phyloP scores from a whole-genome alignment of 768 basidiomycete genomes.

The Polyporus arcularius region DNA sequence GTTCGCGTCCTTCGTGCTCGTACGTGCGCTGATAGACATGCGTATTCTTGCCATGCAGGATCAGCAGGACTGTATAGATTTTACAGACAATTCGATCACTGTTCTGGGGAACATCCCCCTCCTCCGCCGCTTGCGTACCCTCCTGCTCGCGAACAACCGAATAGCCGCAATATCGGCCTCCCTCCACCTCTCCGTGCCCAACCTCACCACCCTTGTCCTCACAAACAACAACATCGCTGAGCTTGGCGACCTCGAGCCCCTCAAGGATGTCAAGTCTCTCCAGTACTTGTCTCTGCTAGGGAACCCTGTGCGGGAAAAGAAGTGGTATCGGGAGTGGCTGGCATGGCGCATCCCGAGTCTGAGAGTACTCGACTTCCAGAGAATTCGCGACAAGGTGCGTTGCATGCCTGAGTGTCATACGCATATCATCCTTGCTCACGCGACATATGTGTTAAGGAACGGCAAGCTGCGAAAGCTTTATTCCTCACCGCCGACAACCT shows the following conservation, averaged over 20 bases:
- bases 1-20: slow-evolving; percentile 28
- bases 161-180: slow-evolving; percentile 81
- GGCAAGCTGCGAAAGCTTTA: slow-evolving; percentile 67
- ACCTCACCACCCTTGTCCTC: slow-evolving; percentile 80
- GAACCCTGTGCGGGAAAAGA: slow-evolving; percentile 86
- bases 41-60: slow-evolving; percentile 52
- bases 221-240: slow-evolving; percentile 81
- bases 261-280: slow-evolving; percentile 73
- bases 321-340: slow-evolving; percentile 97
- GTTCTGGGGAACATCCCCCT: slow-evolving; percentile 84
- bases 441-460: slow-evolving; percentile 56
- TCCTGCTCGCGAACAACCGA: slow-evolving; percentile 89
- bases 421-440: neutral
- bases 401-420: no score
- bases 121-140: slow-evolving; percentile 79
- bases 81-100: slow-evolving; percentile 88
- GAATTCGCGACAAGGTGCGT: slow-evolving; percentile 92
- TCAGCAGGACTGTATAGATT: slow-evolving; percentile 91
- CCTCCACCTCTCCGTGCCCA: slow-evolving; percentile 80
- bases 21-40: neutral
- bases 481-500: slow-evolving; percentile 83
- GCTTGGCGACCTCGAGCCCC: slow-evolving; percentile 82
- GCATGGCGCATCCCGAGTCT: slow-evolving; percentile 84
- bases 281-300: slow-evolving; percentile 78
- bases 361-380: slow-evolving; percentile 93